These are phyloP conservation scores for Geosiphon pyriformis DNA, from an alignment of 192 early-diverging fungal species.

Conservation along the genomic window DNA sequence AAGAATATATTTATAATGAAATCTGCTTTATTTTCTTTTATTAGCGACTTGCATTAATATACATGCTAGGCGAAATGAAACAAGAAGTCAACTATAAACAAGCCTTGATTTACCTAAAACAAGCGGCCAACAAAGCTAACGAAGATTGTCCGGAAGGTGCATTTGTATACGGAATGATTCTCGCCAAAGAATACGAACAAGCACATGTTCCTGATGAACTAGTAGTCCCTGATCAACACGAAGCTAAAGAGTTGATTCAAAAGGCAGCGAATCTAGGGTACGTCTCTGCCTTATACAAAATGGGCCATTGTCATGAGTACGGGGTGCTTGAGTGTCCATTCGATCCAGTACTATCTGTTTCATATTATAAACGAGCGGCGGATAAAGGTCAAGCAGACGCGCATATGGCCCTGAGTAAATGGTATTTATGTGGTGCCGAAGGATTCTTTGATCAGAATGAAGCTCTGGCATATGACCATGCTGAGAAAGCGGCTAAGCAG, in stretches of 20 bases:
- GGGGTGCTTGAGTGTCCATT: constrained; percentile 62
- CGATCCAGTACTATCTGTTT: constrained; percentile 61
- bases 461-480: constrained; percentile 75
- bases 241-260: constrained; percentile 66
- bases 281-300: constrained; percentile 64
- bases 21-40: not conserved
- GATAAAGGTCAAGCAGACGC: constrained; percentile 72
- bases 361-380: constrained; percentile 78
- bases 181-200: constrained; percentile 62
- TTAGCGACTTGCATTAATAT: constrained; percentile 71
- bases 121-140: constrained; percentile 67
- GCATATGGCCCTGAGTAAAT: constrained; percentile 81
- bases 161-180: constrained; percentile 72
- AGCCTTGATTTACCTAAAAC: constrained; percentile 77
- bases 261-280: constrained; percentile 73
- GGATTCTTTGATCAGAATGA: constrained; percentile 60
- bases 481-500: constrained; percentile 71
- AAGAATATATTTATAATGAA: not conserved
- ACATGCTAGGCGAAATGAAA: constrained; percentile 66
- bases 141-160: constrained; percentile 66
- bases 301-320: constrained; percentile 78
- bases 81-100: constrained; percentile 65
- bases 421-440: constrained; percentile 77
- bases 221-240: constrained; percentile 68
- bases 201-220: constrained; percentile 52